Base-by-base conservation (phyloP, 1,284 basidiomycete genomes). In the Hemileia vastatrix region DNA sequence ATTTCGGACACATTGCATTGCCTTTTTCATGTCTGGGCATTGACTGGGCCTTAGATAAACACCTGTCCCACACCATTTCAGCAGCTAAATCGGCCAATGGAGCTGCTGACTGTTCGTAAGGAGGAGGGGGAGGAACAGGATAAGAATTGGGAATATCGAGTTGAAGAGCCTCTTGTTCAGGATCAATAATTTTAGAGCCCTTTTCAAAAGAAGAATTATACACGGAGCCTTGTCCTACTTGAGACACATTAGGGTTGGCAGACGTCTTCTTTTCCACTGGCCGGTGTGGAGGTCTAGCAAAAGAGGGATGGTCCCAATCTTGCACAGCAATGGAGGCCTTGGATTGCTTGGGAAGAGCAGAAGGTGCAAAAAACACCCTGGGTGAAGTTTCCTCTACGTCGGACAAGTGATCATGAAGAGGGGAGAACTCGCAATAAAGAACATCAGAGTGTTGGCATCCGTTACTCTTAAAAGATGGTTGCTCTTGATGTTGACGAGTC, bases 291-390 rank as follows among this genome's bases (percentile, higher is more conserved):
- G 58, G 58, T 43, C 51, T 36, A 13, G 58, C 58, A 21, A 54
- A 61, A 43, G 51, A 54, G 21, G 58, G 58, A 45, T 61, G 58
- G 32, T 61, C 58, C 58, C 58, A 61, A 33, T 53, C 50, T 31
- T 61, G 51, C 18, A 51, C 45, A 9, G 51, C 58, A 2, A 61
- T 9, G 13, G 58, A 40, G 3, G 58, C 58, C 31, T 61, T 61
- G 13, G 58, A 61, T 24, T 43, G 58, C 40, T 52, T 47, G 4
- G 58, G 36, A n/a, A n/a, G n/a, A n/a, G n/a, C n/a, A n/a, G n/a
- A n/a, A n/a, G n/a, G n/a, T n/a, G n/a, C n/a, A n/a, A n/a, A n/a
- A n/a, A n/a, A n/a, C n/a, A n/a, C n/a, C n/a, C n/a, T n/a, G n/a
- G n/a, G n/a, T n/a, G n/a, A n/a, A n/a, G n/a, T n/a, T n/a, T n/a